Conservation (phyloP, 1,139 yeast species). For the Nakaseomyces bracarensis region DNA sequence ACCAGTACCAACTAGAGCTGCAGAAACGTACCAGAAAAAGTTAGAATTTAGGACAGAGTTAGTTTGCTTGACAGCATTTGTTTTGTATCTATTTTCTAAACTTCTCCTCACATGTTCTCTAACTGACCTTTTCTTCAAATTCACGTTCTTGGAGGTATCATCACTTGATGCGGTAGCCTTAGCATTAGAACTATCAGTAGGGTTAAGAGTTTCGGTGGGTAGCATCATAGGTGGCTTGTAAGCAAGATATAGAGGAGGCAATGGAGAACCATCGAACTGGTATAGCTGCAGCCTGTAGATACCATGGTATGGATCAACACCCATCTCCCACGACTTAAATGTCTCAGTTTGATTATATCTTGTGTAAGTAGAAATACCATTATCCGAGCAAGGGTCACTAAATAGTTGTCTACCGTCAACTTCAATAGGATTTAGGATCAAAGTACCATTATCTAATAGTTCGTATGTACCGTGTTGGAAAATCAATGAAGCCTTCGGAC, state of each 20-base stretch:
- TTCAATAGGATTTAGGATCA: slow-evolving; percentile 61
- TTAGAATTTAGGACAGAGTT: slow-evolving; percentile 16
- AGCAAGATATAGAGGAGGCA: slow-evolving; percentile 85
- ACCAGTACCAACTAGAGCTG: slow-evolving; percentile 26
- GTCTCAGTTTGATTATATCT: slow-evolving; percentile 63
- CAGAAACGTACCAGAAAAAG: slow-evolving; percentile 25
- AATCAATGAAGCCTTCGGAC: slow-evolving; percentile 74
- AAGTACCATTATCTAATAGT: slow-evolving; percentile 54
- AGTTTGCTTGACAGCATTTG: slow-evolving; percentile 45
- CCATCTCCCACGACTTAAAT: slow-evolving; percentile 51
- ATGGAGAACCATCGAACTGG: slow-evolving; percentile 71
- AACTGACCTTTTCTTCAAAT: slow-evolving; percentile 31
- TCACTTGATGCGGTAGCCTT: slow-evolving; percentile 35
- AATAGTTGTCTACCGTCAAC: slow-evolving; percentile 91
- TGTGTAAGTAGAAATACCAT: slow-evolving; percentile 51
- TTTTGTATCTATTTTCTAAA: slow-evolving; percentile 70
- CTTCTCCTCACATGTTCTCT: slow-evolving; percentile 53
- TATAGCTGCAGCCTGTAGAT: slow-evolving; percentile 64
- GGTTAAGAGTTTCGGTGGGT: slow-evolving; percentile 85
- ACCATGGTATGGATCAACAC: slow-evolving; percentile 75
- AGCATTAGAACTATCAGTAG: slow-evolving; percentile 46
- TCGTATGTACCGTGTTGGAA: slow-evolving; percentile 86
- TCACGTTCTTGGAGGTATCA: slow-evolving; percentile 22
- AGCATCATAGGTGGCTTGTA: slow-evolving; percentile 94
- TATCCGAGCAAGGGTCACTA: slow-evolving; percentile 70